A percentile compares a stretch with the other conserved stretches of the same genome.
Conservation (phyloP, 1,284 basidiomycete genomes). For the Hemileia vastatrix region DNA sequence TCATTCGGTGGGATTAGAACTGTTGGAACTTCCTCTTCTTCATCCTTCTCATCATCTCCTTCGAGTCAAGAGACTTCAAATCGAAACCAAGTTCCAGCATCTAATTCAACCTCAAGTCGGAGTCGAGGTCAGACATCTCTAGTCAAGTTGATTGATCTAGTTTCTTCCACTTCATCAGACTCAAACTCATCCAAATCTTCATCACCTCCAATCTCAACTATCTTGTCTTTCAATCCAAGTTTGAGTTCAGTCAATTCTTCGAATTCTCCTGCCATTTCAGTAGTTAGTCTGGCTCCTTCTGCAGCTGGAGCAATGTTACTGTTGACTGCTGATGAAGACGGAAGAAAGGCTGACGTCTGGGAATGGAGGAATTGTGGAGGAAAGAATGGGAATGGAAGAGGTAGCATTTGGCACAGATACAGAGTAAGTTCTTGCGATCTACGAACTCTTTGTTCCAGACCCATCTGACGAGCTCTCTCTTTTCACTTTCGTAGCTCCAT, state of each 20-base stretch:
- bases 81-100: too few relatives aligned
- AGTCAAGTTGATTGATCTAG: not conserved
- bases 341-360: not conserved
- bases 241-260: not conserved
- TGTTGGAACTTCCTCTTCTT: too few relatives aligned
- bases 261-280: not conserved
- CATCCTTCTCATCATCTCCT: too few relatives aligned
- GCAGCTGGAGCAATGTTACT: not conserved
- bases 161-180: not conserved
- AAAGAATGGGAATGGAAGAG: not conserved
- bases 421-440: not conserved
- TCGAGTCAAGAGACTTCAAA: too few relatives aligned
- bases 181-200: not conserved
- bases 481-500: too few relatives aligned
- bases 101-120: not conserved
- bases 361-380: not conserved
- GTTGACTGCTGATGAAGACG: not conserved
- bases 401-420: not conserved
- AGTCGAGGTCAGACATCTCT: not conserved
- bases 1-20: too few relatives aligned
- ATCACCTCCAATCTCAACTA: not conserved
- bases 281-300: not conserved
- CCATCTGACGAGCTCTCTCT: too few relatives aligned
- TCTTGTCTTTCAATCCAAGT: not conserved
- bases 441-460: not conserved